A percentile compares a stretch with the other conserved stretches of the same genome.
These are phyloP conservation scores for Cutaneotrichosporon dermatis DNA, from an alignment of 1,284 basidiomycete species.

Conservation along the genomic window DNA sequence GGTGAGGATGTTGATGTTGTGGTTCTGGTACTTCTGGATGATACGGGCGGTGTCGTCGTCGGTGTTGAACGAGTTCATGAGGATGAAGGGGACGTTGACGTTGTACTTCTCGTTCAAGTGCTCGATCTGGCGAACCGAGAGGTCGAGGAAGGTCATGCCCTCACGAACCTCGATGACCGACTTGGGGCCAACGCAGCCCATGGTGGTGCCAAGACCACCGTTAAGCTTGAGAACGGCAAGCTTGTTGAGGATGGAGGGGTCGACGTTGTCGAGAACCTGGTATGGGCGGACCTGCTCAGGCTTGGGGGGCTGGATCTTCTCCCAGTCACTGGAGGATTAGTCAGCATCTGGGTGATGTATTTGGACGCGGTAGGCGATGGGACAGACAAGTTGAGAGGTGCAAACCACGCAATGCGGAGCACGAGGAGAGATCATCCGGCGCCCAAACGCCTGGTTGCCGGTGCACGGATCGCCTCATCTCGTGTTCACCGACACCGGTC, in stretches of 20 bases:
- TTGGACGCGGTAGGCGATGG: too few species aligned
- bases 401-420: too few species aligned
- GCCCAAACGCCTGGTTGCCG: too few species aligned
- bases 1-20: constrained; percentile 89
- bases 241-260: constrained; percentile 76
- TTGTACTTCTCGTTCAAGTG: constrained; percentile 60
- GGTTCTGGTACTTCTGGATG: constrained; percentile 99
- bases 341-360: too few species aligned
- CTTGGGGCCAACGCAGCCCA: constrained; percentile 59
- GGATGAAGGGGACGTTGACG: constrained; percentile 88
- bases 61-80: constrained; percentile 99
- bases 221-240: constrained; percentile 99
- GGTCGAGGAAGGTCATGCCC: constrained; percentile 98
- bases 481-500: too few species aligned
- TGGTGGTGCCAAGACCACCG: constrained; percentile 80
- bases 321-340: constrained; percentile 73
- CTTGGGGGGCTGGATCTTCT: constrained; percentile 91
- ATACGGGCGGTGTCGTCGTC: constrained; percentile 95
- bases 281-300: constrained; percentile 91
- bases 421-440: too few species aligned
- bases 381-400: too few species aligned
- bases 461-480: too few species aligned
- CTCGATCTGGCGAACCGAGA: constrained; percentile 96
- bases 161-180: constrained; percentile 88
- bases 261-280: constrained; percentile 61